Evolutionary conservation across 192 early-diverging fungal genomes (phyloP), one percentile per base, ranked within the genome.

Genomic region (Kappamyces sp.): DNA sequence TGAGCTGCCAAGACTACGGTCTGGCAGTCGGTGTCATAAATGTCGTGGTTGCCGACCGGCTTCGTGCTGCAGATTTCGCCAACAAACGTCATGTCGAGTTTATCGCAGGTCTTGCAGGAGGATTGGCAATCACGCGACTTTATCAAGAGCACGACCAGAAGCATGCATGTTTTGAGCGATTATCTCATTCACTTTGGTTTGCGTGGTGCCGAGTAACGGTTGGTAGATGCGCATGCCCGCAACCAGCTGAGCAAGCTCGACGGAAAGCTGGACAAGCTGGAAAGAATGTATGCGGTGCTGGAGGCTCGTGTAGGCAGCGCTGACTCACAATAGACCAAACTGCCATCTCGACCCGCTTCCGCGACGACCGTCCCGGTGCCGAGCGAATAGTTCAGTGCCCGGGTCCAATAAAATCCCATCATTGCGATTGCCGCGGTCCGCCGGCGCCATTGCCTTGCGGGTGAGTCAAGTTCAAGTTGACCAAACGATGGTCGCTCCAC

Each of bases 111-210:
- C 31, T 34, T 57, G 6, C 54, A 57, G 46, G 54, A 57, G n/a
- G 54, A 57, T 57, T 57, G 54, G 54, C n/a, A 34, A 9, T 23
- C 31, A 31, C 31, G 54, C 32, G 54, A 57, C 33, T 57, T 57
- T 15, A 36, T 57, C 23, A 40, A 44, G 41, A 34, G 31, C 46
- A 57, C 54, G 0, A 57, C 36, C 13, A 57, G 38, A 39, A 33
- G 15, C 23, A 8, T 57, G 5, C 42, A 5, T 6, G 54, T 44
- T 40, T 34, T 57, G 5, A 57, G 3, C 4, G 33, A 36, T 3
- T 57, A 44, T 40, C 42, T 57, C 31, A 57, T 44, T 44, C 31
- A 57, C 5, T 40, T 57, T 57, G 51, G 51, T 31, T 40, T n/a
- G 3, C 41, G 23, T 5, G 12, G 38, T 31, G 38, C 12, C 38